Base-by-base conservation (phyloP, 1,139 yeast genomes). In the Candida pseudoviswanathii region DNA sequence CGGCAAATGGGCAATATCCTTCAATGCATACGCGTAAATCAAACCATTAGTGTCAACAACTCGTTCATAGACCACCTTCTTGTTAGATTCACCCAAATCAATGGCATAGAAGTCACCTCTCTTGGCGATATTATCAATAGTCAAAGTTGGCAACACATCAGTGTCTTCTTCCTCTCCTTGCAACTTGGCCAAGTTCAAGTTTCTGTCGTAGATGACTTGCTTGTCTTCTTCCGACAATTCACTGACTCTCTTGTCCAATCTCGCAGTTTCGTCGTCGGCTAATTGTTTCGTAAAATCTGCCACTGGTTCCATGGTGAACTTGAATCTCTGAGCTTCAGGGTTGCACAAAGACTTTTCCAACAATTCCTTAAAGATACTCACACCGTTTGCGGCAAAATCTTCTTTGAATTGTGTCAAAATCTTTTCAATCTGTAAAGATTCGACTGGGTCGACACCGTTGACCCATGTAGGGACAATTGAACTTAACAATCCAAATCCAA, bases 401-500 rank as follows among this genome's bases (percentile, higher is more conserved):
- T 67, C 63, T 59, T 84, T 84, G 71, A 94, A 90, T 52, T 73
- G 69, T 4, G 65, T 58, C 44, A 92, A 71, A 24, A 82, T 73
- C 16, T 73, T 73, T 55, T 89, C 89, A 65, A 89, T 87, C 53
- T 84, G 82, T 42, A 94, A 71, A 3, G 80, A 62, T 7, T 81
- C 77, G 54, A 92, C 72, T 5, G 95, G 92, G 63, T 89, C 89
- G 10, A 81, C 78, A 29, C 83, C 83, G 61, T 90, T 90, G 48
- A 89, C 84, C 88, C 97, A 92, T 10, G 91, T 83, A 8, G 97
- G 90, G 36, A 89, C 80, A 8, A 94, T 60, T 2, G 91, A 78
- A 59, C 84, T 84, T 40, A 94, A 75, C 48, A 94, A 68, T 30
- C 85, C 85, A 73, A 94, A 72, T 16, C 99, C 99, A 69, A 91